phyloP scores from a whole-genome alignment of 495 filamentous ascomycete species.

The Penicillium verhagenii region DNA sequence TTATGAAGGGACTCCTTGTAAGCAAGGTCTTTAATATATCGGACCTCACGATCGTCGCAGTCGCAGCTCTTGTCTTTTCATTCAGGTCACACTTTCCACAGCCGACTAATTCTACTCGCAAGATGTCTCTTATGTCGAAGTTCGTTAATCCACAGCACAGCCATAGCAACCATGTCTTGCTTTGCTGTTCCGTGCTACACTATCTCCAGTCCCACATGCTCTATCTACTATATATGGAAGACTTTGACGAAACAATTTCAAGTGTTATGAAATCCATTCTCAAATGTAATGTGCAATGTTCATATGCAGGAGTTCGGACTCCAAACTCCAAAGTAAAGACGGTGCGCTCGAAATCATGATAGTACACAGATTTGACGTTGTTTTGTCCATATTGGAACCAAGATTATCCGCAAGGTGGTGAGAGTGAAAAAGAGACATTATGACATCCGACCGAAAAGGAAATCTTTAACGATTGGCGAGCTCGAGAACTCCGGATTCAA shows the following conservation, averaged over 20 bases:
- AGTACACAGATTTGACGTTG: neutral
- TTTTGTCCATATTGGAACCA: no score
- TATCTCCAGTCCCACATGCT: neutral
- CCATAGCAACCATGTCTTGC: neutral
- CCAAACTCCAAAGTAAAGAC: slow-evolving; percentile 1
- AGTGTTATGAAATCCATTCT: neutral
- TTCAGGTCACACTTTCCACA: no score
- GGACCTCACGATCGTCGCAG: no score
- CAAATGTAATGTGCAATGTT: neutral
- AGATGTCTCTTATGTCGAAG: no score
- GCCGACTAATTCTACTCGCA: no score
- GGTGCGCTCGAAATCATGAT: slow-evolving; percentile 2
- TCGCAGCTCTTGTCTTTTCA: no score
- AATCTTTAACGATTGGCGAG: slow-evolving; percentile 68
- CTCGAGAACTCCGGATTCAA: slow-evolving; percentile 70
- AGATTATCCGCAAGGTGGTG: neutral
- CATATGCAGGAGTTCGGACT: neutral
- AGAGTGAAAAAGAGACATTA: slow-evolving; percentile 5
- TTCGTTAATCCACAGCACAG: no score
- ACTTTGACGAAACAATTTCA: neutral
- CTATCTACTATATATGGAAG: neutral
- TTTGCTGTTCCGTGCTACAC: neutral
- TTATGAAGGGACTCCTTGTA: no score
- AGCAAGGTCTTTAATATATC: no score
- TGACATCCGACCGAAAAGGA: slow-evolving; percentile 54